These are phyloP conservation scores for Zoysia matrella DNA, from an alignment of 202 grass and related monocot genomes.

Conservation along the genomic window DNA sequence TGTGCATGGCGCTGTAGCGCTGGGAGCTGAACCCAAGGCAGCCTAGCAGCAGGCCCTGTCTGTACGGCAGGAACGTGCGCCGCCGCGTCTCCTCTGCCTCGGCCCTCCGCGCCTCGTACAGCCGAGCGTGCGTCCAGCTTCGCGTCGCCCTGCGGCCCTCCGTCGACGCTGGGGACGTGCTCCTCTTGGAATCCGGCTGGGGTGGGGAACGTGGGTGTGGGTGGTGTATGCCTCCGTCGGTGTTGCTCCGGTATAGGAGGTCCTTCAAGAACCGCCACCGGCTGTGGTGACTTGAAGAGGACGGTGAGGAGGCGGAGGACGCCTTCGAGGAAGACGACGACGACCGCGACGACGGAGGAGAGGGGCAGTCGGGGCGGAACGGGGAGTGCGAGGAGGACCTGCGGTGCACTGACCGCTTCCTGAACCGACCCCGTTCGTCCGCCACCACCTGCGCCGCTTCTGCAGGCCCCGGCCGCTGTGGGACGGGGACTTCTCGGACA, in stretches of 20 bases:
- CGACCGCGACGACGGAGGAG: constrained; percentile 35
- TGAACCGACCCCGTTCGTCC: constrained; percentile 42
- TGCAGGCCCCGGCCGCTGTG: not conserved
- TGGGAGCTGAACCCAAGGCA: too few species aligned
- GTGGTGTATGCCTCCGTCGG: constrained; percentile 20
- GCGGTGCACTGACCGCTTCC: constrained; percentile 49
- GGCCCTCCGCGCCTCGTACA: too few species aligned
- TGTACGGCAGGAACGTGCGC: too few species aligned
- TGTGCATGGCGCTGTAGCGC: too few species aligned
- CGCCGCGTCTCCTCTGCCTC: too few species aligned
- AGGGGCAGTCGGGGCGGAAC: constrained; percentile 7
- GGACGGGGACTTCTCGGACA: not conserved
- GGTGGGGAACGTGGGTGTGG: not conserved
- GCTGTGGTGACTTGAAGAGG: constrained; percentile 25
- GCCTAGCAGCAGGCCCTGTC: too few species aligned
- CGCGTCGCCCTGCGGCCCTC: not conserved
- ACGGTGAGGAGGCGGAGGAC: constrained; percentile 53
- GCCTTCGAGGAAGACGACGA: constrained; percentile 61
- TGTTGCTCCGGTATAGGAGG: constrained; percentile 54
- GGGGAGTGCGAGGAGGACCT: constrained; percentile 56
- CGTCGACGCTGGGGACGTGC: not conserved
- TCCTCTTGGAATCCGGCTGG: not conserved
- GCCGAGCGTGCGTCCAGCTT: too few species aligned
- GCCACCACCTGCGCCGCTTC: not conserved
- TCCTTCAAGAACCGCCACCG: constrained; percentile 63